Evolutionary conservation across 83 land plant genomes (phyloP).

Genomic region (Thuja plicata): DNA sequence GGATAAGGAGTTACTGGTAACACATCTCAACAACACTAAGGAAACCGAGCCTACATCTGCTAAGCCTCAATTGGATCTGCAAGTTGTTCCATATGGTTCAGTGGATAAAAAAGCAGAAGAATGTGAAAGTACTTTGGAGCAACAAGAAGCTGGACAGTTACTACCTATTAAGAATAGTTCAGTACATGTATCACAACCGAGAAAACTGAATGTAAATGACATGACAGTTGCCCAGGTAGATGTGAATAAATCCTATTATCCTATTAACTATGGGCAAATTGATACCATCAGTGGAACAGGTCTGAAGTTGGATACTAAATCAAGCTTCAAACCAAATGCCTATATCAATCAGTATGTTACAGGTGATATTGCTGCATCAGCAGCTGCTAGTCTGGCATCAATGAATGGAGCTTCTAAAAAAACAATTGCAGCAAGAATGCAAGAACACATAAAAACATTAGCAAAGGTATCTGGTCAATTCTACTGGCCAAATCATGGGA

Average conservation of each 20-base stretch:
- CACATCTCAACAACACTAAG: neutral
- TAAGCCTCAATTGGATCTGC: neutral
- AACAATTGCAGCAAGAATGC: conserved; percentile 30
- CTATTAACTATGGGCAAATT: conserved; percentile 17
- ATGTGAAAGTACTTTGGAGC: neutral
- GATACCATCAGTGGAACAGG: conserved; percentile 13
- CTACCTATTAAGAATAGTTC: neutral
- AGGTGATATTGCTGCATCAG: conserved; percentile 81
- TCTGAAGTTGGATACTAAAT: conserved; percentile 17
- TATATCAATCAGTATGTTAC: conserved; percentile 64
- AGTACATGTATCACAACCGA: neutral
- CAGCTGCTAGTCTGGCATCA: conserved; percentile 68
- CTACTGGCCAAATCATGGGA: conserved; percentile 80
- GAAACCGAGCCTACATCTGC: neutral
- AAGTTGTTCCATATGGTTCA: neutral
- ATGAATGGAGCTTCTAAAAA: conserved; percentile 27
- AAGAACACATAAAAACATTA: conserved; percentile 79
- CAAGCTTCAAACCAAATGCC: conserved; percentile 29
- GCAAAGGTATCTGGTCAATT: conserved; percentile 55
- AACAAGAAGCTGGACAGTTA: neutral
- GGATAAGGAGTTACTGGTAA: neutral
- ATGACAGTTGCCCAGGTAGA: neutral
- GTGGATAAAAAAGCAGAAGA: neutral
- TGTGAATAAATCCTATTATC: neutral
- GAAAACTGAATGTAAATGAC: neutral